These are phyloP conservation scores for Gossypium stocksii DNA, from an alignment of 345 rosid species.

Conservation along the genomic window DNA sequence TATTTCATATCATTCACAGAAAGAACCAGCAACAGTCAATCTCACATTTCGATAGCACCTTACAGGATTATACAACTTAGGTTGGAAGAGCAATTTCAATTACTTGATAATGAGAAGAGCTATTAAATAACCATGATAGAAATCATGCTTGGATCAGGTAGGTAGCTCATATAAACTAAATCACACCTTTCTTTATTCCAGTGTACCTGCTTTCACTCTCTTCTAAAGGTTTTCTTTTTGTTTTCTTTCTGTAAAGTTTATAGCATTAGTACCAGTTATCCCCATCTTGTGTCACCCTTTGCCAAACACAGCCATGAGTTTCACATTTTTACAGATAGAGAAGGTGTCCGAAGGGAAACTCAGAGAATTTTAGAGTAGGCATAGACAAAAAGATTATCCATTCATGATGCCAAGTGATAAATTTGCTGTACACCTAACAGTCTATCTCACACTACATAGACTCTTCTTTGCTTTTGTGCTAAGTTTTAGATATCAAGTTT, in stretches of 20 bases:
- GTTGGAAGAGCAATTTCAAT: background rate
- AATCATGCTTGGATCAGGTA: background rate
- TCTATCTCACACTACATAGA: background rate
- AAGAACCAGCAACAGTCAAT: background rate
- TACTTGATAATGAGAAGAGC: background rate
- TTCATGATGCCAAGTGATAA: background rate
- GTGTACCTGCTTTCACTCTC: background rate
- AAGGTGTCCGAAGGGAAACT: too few relatives aligned
- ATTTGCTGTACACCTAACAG: background rate
- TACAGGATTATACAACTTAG: background rate
- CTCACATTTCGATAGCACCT: background rate
- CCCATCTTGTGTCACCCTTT: background rate
- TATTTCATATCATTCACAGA: background rate
- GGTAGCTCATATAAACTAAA: background rate
- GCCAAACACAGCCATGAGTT: background rate
- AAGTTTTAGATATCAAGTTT: background rate
- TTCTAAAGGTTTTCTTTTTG: background rate
- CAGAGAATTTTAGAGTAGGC: too few relatives aligned
- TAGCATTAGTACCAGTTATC: background rate
- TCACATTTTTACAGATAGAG: background rate
- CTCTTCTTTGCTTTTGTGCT: background rate
- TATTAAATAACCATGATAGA: background rate
- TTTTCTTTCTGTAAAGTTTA: background rate
- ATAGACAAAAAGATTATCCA: too few relatives aligned
- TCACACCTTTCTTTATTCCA: background rate